Evolutionary conservation across 768 basidiomycete genomes (phyloP).

Genomic region (Boletus rubroflammeus): DNA sequence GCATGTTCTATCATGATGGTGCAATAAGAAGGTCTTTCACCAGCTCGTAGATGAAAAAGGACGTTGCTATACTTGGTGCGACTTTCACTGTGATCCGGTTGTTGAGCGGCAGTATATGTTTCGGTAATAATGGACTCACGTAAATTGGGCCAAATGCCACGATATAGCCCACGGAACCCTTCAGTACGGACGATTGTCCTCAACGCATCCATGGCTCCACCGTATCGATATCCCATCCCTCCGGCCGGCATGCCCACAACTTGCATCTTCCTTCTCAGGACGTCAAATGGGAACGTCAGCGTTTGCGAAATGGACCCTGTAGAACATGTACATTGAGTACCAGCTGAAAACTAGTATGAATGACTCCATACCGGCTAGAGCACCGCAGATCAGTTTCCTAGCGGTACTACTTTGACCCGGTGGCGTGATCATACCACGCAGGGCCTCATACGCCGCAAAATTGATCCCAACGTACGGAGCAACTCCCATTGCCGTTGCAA

Average conservation of each 20-base stretch:
- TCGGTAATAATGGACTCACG: constrained; percentile 44
- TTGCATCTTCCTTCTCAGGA: constrained; percentile 94
- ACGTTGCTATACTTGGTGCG: constrained; percentile 85
- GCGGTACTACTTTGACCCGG: constrained; percentile 67
- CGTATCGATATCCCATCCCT: constrained; percentile 62
- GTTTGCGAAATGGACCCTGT: constrained; percentile 89
- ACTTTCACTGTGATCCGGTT: constrained; percentile 63
- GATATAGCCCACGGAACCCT: constrained; percentile 74
- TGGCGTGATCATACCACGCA: constrained; percentile 74
- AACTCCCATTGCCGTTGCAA: constrained; percentile 83
- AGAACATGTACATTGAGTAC: constrained; percentile 3
- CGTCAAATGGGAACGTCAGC: constrained; percentile 94
- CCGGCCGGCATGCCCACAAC: constrained; percentile 74
- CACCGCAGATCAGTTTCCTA: constrained; percentile 81
- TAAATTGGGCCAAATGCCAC: constrained; percentile 86
- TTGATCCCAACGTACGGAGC: constrained; percentile 91
- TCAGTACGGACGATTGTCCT: constrained; percentile 65
- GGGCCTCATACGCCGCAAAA: constrained; percentile 88
- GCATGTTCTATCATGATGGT: constrained; percentile 2
- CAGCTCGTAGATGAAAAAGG: constrained; percentile 81
- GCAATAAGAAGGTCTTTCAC: constrained; percentile 49
- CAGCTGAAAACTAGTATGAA: background rate
- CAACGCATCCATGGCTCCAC: constrained; percentile 77
- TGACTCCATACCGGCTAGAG: constrained; percentile 62
- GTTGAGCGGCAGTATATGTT: constrained; percentile 7